Evolutionary conservation across 2,329 filamentous ascomycete genomes (phyloP).

Genomic region (Incumbomyces lentus): DNA sequence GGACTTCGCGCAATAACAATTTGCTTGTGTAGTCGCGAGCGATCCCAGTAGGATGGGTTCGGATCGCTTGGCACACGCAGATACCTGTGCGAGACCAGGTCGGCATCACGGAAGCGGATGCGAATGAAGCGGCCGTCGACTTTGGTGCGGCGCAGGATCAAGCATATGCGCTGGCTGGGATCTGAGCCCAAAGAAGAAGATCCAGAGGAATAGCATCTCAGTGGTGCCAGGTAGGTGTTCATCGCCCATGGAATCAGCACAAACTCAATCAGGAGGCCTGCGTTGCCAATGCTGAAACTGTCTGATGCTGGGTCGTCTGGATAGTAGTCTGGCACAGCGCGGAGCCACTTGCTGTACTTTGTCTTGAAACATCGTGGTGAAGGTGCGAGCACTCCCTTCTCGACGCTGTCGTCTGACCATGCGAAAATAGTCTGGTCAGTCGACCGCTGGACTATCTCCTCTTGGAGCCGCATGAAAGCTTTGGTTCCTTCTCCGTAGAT

Average conservation of each 20-base stretch:
- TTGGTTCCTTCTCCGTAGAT: constrained; percentile 30
- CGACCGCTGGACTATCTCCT: constrained; percentile 13
- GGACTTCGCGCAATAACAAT: not conserved
- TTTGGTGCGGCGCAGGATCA: constrained; percentile 1
- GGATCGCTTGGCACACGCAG: constrained; percentile 1
- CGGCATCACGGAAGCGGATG: not conserved
- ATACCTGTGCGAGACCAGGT: not conserved
- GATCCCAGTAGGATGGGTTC: constrained; percentile 1
- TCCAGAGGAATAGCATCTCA: not conserved
- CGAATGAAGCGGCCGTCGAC: not conserved
- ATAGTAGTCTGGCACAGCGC: not conserved
- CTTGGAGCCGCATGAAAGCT: constrained; percentile 19
- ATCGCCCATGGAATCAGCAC: constrained; percentile 1
- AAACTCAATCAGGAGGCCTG: constrained; percentile 2
- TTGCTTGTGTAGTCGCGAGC: not conserved
- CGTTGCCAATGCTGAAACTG: not conserved
- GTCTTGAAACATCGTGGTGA: constrained; percentile 3
- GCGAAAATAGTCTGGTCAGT: constrained; percentile 11
- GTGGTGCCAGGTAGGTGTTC: constrained; percentile 4
- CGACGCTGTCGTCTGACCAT: not conserved
- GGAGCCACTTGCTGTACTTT: not conserved
- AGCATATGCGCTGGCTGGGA: not conserved
- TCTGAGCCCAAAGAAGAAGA: not conserved
- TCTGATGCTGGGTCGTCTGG: not conserved
- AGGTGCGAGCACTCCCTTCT: constrained; percentile 1